Evolutionary conservation across 257 asterid genomes (phyloP).

Genomic region (Solanum chaucha): DNA sequence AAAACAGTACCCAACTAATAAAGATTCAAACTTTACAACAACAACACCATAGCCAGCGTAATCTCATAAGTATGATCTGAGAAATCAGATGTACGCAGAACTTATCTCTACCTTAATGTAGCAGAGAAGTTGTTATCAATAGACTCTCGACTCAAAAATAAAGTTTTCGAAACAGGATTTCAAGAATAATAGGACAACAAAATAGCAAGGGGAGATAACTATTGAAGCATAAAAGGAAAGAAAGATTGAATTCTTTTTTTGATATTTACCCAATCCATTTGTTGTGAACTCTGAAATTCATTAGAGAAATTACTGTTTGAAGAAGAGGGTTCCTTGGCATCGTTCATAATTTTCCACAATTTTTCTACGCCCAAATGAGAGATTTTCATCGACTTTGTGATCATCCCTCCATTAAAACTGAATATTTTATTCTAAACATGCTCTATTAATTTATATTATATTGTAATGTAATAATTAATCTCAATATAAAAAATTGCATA

Average conservation of each 20-base stretch:
- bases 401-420: neutral
- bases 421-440: neutral
- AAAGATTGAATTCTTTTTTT: neutral
- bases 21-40: neutral
- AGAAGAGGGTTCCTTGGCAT: neutral
- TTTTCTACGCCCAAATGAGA: neutral
- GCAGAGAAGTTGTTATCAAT: too few species aligned
- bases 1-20: neutral
- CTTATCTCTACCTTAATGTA: too few species aligned
- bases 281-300: neutral
- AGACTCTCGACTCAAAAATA: accelerated
- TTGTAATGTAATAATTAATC: too few species aligned
- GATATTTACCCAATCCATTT: neutral
- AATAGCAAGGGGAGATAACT: neutral
- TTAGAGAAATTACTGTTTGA: neutral
- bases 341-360: neutral
- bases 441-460: too few species aligned
- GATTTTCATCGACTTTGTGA: neutral
- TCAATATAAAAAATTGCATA: neutral
- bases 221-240: neutral
- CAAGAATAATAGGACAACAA: neutral
- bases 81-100: accelerated
- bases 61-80: too few species aligned
- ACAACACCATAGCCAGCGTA: too few species aligned
- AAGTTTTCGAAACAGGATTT: neutral